phyloP scores from a whole-genome alignment of 2,329 filamentous ascomycete species.

The Coniochaeta pulveracea region DNA sequence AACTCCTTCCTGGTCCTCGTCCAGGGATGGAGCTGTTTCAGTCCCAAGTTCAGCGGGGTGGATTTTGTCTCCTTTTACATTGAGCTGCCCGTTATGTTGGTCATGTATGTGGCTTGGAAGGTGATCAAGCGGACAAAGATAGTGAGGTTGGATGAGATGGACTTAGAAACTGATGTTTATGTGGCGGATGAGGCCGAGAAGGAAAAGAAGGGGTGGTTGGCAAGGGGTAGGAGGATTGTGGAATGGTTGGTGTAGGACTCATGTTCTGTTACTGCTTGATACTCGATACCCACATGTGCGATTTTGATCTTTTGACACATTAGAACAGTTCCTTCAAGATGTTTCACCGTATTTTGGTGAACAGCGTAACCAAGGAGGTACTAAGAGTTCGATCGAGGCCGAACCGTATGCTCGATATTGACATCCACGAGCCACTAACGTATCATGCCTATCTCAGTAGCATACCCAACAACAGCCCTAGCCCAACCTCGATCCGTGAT shows the following conservation, averaged over 20 bases:
- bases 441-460: too few relatives aligned
- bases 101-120: constrained; percentile 46
- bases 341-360: too few relatives aligned
- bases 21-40: constrained; percentile 54
- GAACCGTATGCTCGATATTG: too few relatives aligned
- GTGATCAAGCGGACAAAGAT: constrained; percentile 11
- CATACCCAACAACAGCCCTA: too few relatives aligned
- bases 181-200: constrained; percentile 7
- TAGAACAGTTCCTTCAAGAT: too few relatives aligned
- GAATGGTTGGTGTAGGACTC: constrained; percentile 1
- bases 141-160: constrained; percentile 11
- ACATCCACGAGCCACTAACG: too few relatives aligned
- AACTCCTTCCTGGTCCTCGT: constrained; percentile 50
- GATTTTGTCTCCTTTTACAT: constrained; percentile 55
- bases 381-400: too few relatives aligned
- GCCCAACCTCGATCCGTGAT: too few relatives aligned
- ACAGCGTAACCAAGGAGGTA: too few relatives aligned
- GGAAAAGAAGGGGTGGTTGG: constrained; percentile 1
- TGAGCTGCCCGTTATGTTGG: constrained; percentile 47
- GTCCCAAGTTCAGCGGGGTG: constrained; percentile 42
- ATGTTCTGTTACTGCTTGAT: neutral
- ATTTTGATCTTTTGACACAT: too few relatives aligned
- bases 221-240: constrained; percentile 5
- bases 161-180: constrained; percentile 13
- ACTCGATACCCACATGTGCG: too few relatives aligned